Evolutionary conservation across 768 basidiomycete species (phyloP).

Genomic region (Glaciozyma martinii): DNA sequence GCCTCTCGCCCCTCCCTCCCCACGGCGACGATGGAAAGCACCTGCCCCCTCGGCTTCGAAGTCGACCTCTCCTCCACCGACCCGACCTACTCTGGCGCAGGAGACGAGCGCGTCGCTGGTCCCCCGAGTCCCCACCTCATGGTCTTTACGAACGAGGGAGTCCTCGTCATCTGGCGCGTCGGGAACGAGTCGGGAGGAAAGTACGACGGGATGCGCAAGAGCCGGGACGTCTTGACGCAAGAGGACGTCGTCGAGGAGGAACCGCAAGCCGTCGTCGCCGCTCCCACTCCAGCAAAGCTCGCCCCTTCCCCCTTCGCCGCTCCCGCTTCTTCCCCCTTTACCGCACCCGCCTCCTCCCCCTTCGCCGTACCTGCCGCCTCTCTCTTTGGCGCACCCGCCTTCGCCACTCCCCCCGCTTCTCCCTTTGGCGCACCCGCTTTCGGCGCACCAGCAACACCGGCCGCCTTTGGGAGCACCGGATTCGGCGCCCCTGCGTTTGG

Average conservation of each 20-base stretch:
- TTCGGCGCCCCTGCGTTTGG: slow-evolving; percentile 19
- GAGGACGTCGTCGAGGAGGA: slow-evolving; percentile 4
- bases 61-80: slow-evolving; percentile 39
- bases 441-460: background rate
- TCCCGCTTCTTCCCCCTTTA: slow-evolving; percentile 5
- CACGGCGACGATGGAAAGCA: slow-evolving; percentile 37
- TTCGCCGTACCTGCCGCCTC: background rate
- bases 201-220: slow-evolving; percentile 37
- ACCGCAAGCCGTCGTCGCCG: background rate
- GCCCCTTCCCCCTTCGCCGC: background rate
- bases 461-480: slow-evolving; percentile 4
- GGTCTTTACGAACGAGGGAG: slow-evolving; percentile 40
- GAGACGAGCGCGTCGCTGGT: slow-evolving; percentile 37
- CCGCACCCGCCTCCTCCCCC: slow-evolving; percentile 4
- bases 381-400: background rate
- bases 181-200: slow-evolving; percentile 32
- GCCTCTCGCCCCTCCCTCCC: slow-evolving; percentile 38
- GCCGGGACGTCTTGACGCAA: slow-evolving; percentile 11
- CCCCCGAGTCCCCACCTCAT: slow-evolving; percentile 37
- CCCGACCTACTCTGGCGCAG: slow-evolving; percentile 14
- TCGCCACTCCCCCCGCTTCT: background rate
- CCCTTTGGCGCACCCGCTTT: slow-evolving; percentile 2
- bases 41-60: slow-evolving; percentile 39
- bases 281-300: background rate
- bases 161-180: slow-evolving; percentile 39